phyloP scores from a whole-genome alignment of 2,329 filamentous ascomycete species.

The Aspergillus luchuensis region DNA sequence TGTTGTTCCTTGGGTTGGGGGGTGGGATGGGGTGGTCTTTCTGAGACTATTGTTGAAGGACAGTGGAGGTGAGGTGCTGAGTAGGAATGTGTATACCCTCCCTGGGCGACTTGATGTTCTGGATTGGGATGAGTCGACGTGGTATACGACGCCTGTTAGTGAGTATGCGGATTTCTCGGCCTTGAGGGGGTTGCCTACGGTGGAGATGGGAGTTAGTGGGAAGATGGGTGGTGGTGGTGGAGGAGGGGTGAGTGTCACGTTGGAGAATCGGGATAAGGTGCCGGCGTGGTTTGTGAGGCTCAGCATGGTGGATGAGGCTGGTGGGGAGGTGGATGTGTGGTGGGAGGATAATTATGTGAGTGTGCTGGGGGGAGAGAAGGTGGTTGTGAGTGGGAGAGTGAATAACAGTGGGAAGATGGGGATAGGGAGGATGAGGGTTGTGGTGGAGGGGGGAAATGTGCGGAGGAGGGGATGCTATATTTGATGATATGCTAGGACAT shows the following conservation, averaged over 20 bases:
- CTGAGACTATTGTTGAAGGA: too few species aligned
- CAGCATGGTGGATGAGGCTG: constrained; percentile 48
- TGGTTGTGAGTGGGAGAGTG: constrained; percentile 43
- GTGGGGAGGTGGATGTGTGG: constrained; percentile 50
- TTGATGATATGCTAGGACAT: too few species aligned
- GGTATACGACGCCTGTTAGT: constrained; percentile 61
- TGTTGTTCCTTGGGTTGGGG: constrained; percentile 24
- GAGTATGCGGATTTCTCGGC: constrained; percentile 53
- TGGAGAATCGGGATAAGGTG: constrained; percentile 55
- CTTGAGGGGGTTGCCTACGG: constrained; percentile 44
- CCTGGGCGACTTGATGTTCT: constrained; percentile 51
- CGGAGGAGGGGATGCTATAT: constrained; percentile 4
- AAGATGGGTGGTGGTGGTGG: constrained; percentile 8
- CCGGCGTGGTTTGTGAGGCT: constrained; percentile 63
- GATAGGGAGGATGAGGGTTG: constrained; percentile 12
- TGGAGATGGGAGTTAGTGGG: constrained; percentile 7
- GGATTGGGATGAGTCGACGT: constrained; percentile 60
- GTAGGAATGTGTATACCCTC: constrained; percentile 65
- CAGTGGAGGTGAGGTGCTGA: constrained; percentile 36
- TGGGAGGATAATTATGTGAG: constrained; percentile 68
- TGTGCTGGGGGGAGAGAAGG: constrained; percentile 58
- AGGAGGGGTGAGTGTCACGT: constrained; percentile 36
- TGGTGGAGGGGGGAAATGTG: constrained; percentile 29
- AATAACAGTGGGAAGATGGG: not conserved
- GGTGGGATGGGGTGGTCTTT: too few species aligned